Percentiles rank a stretch among this genome's conserved stretches.
These are phyloP conservation scores for Yamadazyma siamensis DNA, from an alignment of 1,139 yeast species.

Conservation along the genomic window DNA sequence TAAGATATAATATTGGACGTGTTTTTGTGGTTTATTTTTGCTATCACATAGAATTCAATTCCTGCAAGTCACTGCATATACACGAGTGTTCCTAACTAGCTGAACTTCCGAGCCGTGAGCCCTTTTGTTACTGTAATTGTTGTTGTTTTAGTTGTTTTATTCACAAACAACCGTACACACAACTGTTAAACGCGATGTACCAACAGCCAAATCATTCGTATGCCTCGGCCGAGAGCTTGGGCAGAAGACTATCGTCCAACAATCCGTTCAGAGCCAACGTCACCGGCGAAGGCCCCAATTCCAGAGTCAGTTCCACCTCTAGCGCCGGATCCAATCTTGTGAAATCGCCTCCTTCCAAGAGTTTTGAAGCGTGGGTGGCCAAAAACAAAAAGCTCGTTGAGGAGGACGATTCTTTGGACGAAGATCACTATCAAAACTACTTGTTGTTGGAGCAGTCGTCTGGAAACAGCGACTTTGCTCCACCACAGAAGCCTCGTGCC, in stretches of 20 bases:
- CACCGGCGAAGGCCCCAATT: constrained; percentile 2
- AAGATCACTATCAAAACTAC: constrained; percentile 15
- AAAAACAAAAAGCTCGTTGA: constrained; percentile 44
- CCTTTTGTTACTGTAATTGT: too few relatives aligned
- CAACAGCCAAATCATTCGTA: constrained; percentile 38
- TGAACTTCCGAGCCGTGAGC: too few relatives aligned
- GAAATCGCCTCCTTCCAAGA: constrained; percentile 20
- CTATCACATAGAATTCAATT: too few relatives aligned
- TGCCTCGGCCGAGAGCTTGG: constrained; percentile 34
- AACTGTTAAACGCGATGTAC: constrained; percentile 23
- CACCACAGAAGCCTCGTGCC: constrained; percentile 13
- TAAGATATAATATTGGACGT: too few relatives aligned
- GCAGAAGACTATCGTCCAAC: constrained; percentile 50
- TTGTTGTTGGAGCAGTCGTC: constrained; percentile 10
- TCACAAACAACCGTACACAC: not conserved
- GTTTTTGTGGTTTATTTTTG: too few relatives aligned
- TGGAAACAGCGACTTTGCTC: constrained; percentile 12
- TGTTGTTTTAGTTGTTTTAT: too few relatives aligned
- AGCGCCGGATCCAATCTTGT: constrained; percentile 11
- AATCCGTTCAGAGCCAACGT: constrained; percentile 49
- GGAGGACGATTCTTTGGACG: constrained; percentile 41
- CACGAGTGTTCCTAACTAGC: too few relatives aligned
- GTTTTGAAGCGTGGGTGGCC: constrained; percentile 52
- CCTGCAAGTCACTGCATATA: too few relatives aligned
- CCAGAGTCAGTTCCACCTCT: constrained; percentile 10